Conservation (phyloP, 2,329 filamentous ascomycete genomes). For the Alternaria angustiovoidea region DNA sequence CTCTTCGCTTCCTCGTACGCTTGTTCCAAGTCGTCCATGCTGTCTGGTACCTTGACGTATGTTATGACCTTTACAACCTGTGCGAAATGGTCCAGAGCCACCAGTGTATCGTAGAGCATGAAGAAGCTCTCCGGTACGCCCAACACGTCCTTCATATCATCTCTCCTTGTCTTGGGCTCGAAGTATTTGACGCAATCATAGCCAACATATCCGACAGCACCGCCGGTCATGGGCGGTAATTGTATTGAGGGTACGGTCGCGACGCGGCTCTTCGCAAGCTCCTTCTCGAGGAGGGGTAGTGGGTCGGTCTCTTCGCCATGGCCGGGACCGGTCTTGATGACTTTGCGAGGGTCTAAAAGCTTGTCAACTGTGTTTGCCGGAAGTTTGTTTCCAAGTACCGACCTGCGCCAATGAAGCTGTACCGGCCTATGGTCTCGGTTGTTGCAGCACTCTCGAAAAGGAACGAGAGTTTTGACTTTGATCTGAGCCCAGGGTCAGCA, state of each 20-base stretch:
- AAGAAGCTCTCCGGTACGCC: constrained; percentile 92
- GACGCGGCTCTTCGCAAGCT: constrained; percentile 80
- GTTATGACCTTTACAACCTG: constrained; percentile 93
- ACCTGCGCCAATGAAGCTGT: constrained; percentile 91
- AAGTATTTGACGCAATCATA: constrained; percentile 99
- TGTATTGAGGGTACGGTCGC: constrained; percentile 82
- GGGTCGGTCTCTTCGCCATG: constrained; percentile 87
- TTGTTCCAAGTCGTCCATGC: constrained; percentile 63
- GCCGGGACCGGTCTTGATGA: constrained; percentile 86
- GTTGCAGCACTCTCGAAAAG: constrained; percentile 93
- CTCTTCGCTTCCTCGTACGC: constrained; percentile 74
- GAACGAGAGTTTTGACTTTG: constrained; percentile 81
- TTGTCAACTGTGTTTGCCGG: constrained; percentile 9
- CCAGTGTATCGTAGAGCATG: constrained; percentile 94
- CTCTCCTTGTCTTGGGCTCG: constrained; percentile 91
- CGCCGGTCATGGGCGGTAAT: constrained; percentile 86
- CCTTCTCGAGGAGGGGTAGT: constrained; percentile 79
- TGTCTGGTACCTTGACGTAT: constrained; percentile 75
- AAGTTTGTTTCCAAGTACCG: constrained; percentile 42
- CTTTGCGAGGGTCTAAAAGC: constrained; percentile 68
- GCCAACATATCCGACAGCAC: constrained; percentile 94
- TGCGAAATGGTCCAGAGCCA: constrained; percentile 94
- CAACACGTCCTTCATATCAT: constrained; percentile 86
- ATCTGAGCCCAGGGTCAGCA: constrained; percentile 45
- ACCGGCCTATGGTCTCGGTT: constrained; percentile 90